Conservation (phyloP, 2,329 filamentous ascomycete genomes). For the Scopulariopsis brevicaulis region DNA sequence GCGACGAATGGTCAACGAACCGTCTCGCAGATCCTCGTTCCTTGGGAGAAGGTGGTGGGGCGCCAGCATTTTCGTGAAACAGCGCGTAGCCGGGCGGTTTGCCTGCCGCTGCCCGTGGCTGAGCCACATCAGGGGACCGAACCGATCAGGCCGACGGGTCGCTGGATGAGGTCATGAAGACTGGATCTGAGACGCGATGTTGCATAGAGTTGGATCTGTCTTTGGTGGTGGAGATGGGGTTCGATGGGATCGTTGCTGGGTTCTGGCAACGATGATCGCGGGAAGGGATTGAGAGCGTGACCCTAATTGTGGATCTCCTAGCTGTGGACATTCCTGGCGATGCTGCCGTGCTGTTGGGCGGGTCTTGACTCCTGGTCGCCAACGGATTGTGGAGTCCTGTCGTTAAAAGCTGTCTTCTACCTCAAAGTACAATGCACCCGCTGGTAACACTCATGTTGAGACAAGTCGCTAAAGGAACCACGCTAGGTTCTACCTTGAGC, state of each 20-base stretch:
- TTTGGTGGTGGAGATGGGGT: background rate
- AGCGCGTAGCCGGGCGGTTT: background rate
- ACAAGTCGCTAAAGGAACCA: too few relatives aligned
- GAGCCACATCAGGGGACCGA: background rate
- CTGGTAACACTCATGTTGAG: too few relatives aligned
- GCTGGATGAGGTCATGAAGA: background rate
- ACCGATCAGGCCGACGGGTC: background rate
- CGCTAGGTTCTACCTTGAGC: too few relatives aligned
- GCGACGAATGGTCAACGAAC: background rate
- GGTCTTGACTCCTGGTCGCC: too few relatives aligned
- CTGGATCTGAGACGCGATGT: background rate
- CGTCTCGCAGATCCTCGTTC: conserved; percentile 1
- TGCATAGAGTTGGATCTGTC: background rate
- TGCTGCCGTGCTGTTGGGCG: too few relatives aligned
- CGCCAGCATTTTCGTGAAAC: conserved; percentile 2
- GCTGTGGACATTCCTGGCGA: too few relatives aligned
- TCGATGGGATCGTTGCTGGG: background rate
- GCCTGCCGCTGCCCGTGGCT: background rate
- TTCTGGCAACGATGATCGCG: background rate
- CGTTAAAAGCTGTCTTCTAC: too few relatives aligned
- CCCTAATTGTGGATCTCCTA: too few relatives aligned
- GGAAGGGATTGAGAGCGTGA: too few relatives aligned
- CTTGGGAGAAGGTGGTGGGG: background rate
- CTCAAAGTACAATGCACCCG: too few relatives aligned
- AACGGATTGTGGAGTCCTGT: too few relatives aligned